phyloP scores from a whole-genome alignment of 768 basidiomycete species.

The Leccinellum rugosiceps region DNA sequence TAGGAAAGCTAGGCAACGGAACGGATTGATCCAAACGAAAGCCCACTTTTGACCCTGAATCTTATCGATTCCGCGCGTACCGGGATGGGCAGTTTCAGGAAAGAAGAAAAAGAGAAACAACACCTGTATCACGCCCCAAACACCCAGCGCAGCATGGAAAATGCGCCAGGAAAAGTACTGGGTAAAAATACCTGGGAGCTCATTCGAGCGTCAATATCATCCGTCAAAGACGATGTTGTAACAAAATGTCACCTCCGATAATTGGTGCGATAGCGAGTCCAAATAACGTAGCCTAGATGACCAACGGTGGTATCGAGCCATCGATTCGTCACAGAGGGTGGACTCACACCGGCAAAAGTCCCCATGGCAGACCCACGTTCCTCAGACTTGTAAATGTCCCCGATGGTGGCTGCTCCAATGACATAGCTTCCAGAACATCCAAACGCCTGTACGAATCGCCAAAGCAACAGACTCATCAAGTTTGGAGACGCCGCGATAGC shows the following conservation, averaged over 20 bases:
- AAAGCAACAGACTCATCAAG: slow-evolving; percentile 47
- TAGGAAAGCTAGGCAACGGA: slow-evolving; percentile 48
- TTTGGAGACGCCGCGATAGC: slow-evolving; percentile 52
- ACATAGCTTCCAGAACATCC: slow-evolving; percentile 56
- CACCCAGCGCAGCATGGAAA: slow-evolving; percentile 49
- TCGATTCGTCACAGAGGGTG: not conserved
- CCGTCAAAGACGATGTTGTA: not conserved
- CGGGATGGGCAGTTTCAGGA: slow-evolving; percentile 68
- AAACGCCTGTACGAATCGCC: slow-evolving; percentile 63
- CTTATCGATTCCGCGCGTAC: slow-evolving; percentile 53
- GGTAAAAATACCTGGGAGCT: slow-evolving; percentile 40
- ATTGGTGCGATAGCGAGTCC: slow-evolving; percentile 63
- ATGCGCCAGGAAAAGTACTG: slow-evolving; percentile 66
- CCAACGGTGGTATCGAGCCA: not conserved
- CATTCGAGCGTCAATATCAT: not conserved
- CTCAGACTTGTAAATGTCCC: slow-evolving; percentile 64
- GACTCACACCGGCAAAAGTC: slow-evolving; percentile 48
- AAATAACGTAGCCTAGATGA: slow-evolving; percentile 42
- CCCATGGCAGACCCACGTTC: slow-evolving; percentile 62
- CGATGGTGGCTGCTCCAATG: slow-evolving; percentile 59
- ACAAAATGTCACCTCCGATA: slow-evolving; percentile 41
- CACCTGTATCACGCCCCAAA: slow-evolving; percentile 39
- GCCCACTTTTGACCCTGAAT: slow-evolving; percentile 15
- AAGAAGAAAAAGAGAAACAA: slow-evolving; percentile 42
- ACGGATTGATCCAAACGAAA: slow-evolving; percentile 58